phyloP scores from a whole-genome alignment of 2,329 filamentous ascomycete species.

The Venturia effusa region DNA sequence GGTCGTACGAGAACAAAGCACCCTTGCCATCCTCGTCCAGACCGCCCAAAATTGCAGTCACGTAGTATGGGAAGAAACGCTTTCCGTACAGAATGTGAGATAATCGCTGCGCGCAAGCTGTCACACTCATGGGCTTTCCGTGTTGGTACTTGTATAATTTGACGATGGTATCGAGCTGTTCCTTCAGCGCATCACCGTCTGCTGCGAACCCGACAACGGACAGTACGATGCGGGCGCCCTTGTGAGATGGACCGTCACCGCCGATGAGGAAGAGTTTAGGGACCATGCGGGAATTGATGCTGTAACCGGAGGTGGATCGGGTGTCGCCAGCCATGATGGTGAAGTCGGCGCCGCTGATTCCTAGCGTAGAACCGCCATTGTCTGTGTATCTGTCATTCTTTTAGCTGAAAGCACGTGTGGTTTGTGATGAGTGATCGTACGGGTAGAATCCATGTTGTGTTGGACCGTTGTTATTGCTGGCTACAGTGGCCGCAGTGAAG shows the following conservation, averaged over 20 bases:
- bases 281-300: slow-evolving; percentile 92
- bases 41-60: slow-evolving; percentile 85
- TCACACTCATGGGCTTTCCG: slow-evolving; percentile 89
- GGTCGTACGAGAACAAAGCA: slow-evolving; percentile 94
- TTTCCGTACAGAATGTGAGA: slow-evolving; percentile 95
- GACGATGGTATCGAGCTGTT: slow-evolving; percentile 85
- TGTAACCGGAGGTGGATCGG: slow-evolving; percentile 85
- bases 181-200: slow-evolving; percentile 86
- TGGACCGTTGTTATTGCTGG: slow-evolving; percentile 35
- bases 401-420: slow-evolving; percentile 15
- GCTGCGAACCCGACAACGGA: slow-evolving; percentile 94
- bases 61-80: slow-evolving; percentile 98
- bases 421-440: slow-evolving; percentile 44
- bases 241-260: slow-evolving; percentile 74
- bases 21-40: slow-evolving; percentile 91
- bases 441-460: slow-evolving; percentile 73
- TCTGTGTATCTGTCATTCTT: slow-evolving; percentile 66
- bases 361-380: slow-evolving; percentile 93
- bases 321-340: slow-evolving; percentile 96
- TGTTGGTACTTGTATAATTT: slow-evolving; percentile 99
- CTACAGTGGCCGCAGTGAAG: slow-evolving; percentile 34
- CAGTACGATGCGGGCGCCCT: slow-evolving; percentile 76
- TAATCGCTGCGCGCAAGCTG: slow-evolving; percentile 87
- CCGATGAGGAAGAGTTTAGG: slow-evolving; percentile 98
- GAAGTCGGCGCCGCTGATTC: slow-evolving; percentile 89